Percentiles rank a stretch among this genome's conserved stretches.
Conservation (phyloP, 345 rosid genomes). For the Rhodamnia rubescens region DNA sequence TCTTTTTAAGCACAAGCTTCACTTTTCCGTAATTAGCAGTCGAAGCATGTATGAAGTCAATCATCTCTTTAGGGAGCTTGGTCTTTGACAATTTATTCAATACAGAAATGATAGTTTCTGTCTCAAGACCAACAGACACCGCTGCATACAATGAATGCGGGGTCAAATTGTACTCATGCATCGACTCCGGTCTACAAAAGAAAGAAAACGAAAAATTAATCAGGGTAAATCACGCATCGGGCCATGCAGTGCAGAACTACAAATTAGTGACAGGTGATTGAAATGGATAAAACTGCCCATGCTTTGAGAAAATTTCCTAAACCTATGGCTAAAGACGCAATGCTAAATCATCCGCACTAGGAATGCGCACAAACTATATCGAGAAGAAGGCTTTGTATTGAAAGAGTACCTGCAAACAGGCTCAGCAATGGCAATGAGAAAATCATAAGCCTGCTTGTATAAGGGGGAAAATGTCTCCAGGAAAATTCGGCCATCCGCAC, state of each 20-base stretch:
- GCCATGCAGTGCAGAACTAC: background rate
- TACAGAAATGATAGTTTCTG: constrained; percentile 76
- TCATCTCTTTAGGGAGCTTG: constrained; percentile 82
- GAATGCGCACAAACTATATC: background rate
- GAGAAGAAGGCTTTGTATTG: background rate
- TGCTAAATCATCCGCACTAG: background rate
- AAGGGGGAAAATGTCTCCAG: constrained; percentile 75
- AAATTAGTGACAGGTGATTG: background rate
- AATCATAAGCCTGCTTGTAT: constrained; percentile 93
- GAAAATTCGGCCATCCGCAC: constrained; percentile 87
- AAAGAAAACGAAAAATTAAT: background rate
- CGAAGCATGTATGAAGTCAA: constrained; percentile 73
- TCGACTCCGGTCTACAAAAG: constrained; percentile 73
- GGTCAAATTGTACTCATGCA: constrained; percentile 96
- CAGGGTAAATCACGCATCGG: background rate
- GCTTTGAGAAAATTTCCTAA: background rate
- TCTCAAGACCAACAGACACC: constrained; percentile 90
- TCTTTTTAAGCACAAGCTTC: constrained; percentile 92
- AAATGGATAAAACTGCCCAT: background rate
- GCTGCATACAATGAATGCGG: constrained; percentile 97
- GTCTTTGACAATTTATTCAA: constrained; percentile 89
- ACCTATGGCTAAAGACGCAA: background rate
- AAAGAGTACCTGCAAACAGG: constrained; percentile 87
- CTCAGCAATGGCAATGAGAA: constrained; percentile 93
- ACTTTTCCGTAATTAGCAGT: constrained; percentile 98